Percentiles rank a stretch among this genome's conserved stretches.
These are phyloP conservation scores for Coemansia reversa DNA, from an alignment of 192 early-diverging fungal genomes.

Conservation along the genomic window DNA sequence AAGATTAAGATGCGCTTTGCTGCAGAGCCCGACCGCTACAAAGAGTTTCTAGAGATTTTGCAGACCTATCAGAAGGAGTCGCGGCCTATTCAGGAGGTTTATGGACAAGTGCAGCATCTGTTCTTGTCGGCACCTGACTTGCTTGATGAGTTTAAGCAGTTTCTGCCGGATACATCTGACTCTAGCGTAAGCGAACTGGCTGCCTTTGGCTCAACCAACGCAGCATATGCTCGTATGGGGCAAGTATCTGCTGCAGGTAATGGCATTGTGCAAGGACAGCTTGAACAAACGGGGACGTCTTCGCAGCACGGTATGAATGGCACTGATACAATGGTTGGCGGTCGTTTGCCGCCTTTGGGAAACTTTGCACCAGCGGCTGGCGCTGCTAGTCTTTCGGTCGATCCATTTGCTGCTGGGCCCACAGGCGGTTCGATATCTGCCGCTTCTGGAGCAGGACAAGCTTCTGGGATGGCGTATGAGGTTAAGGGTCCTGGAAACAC, in stretches of 20 bases:
- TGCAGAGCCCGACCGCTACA: slow-evolving; percentile 92
- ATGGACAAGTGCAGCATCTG: slow-evolving; percentile 87
- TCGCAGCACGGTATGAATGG: slow-evolving; percentile 19
- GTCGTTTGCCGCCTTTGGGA: slow-evolving; percentile 58
- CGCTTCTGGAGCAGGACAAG: slow-evolving; percentile 11
- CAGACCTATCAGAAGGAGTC: slow-evolving; percentile 97
- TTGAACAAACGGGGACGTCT: background rate
- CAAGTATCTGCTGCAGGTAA: slow-evolving; percentile 1
- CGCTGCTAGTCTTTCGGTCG: slow-evolving; percentile 11
- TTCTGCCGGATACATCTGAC: slow-evolving; percentile 86
- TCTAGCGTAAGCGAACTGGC: slow-evolving; percentile 34
- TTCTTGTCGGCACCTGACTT: slow-evolving; percentile 87
- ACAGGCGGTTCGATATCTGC: slow-evolving; percentile 1
- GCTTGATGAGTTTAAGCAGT: slow-evolving; percentile 97
- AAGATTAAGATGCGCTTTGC: slow-evolving; percentile 98
- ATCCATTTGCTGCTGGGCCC: slow-evolving; percentile 21
- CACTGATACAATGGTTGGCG: slow-evolving; percentile 23
- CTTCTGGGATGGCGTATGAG: slow-evolving; percentile 20
- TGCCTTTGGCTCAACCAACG: slow-evolving; percentile 29
- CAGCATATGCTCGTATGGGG: slow-evolving; percentile 29
- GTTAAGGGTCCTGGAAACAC: slow-evolving; percentile 16
- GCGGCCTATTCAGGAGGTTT: slow-evolving; percentile 96
- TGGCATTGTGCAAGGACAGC: slow-evolving; percentile 14
- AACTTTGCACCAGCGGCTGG: slow-evolving; percentile 54
- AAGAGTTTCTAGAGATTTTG: slow-evolving; percentile 95